Evolutionary conservation across 1,284 basidiomycete species (phyloP), one percentile per base, ranked within the genome.

Genomic region (Leccinum subrobustum): DNA sequence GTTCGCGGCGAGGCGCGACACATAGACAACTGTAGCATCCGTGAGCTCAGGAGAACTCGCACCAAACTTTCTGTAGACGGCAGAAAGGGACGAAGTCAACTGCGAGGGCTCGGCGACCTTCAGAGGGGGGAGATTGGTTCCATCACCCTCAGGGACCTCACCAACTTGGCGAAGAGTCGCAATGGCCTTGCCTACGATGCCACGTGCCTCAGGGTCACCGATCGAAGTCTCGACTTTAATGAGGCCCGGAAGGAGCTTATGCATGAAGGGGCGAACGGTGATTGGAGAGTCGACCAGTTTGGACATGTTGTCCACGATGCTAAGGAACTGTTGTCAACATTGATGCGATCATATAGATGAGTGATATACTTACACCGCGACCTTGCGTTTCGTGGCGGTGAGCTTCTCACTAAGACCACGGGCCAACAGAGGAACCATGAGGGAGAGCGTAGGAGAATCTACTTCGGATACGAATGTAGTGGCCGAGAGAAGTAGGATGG

Each of bases 381-480:
- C 94, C 83, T 95, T 97, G 70, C 96, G 94, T 85, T 96, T 96
- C 69, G 89, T 96, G 65, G 95, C 89, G 64, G 95, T 98, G 64
- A 92, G 85, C 82, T 96, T 96, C 85, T 98, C 95, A 68, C 79
- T 85, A 67, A 98, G 86, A 88, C 97, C 97, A 85, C 97, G 95
- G 65, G 92, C 87, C 64, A 99, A 85, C 52, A 99, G 90, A 71
- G 96, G 97, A 63, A 96, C 96, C 94, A 99, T 98, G 69, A 99
- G 90, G 68, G 97, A 98, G 70, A 99, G 91, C 67, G 97, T 99
- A 64, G 97, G 89, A 65, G 96, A 96, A 77, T 99, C 97, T 81
- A 99, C 97, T 85, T 99, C 97, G 65, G 96, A 95, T 89, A 99
- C 97, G 89, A 99, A 99, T 77, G 97, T 99, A 79, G 97, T 99